These are phyloP conservation scores for Leptographium galeiforme DNA, from an alignment of 2,329 filamentous ascomycete species.

Conservation along the genomic window DNA sequence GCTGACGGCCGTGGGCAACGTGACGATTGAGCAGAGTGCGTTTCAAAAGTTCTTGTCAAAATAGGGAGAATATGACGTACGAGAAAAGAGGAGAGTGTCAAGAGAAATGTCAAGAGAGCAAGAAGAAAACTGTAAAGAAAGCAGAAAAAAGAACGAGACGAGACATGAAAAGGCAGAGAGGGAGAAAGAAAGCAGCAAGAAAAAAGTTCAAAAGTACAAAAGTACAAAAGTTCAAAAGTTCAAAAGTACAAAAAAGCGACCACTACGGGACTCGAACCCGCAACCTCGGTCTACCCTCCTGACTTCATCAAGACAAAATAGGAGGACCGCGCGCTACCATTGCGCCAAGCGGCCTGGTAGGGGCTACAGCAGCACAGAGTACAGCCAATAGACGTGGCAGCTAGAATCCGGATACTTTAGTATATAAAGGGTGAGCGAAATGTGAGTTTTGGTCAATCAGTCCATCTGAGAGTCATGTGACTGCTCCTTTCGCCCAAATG, in stretches of 20 bases:
- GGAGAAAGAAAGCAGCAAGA: too few species aligned
- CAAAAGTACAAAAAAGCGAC: slow-evolving; percentile 11
- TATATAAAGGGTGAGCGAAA: slow-evolving; percentile 7
- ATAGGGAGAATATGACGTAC: slow-evolving; percentile 7
- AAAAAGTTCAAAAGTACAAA: too few species aligned
- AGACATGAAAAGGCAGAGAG: too few species aligned
- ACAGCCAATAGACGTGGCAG: slow-evolving; percentile 11
- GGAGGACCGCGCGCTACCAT: slow-evolving; percentile 16
- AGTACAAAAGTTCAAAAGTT: too few species aligned
- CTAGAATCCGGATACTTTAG: background rate
- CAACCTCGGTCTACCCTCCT: slow-evolving; percentile 14
- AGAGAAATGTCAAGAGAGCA: background rate
- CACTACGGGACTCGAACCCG: slow-evolving; percentile 16
- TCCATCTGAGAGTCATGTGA: too few species aligned
- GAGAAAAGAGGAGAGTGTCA: background rate
- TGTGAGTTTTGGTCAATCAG: too few species aligned
- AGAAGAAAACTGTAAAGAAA: background rate
- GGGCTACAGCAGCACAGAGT: background rate
- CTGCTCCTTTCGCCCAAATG: too few species aligned
- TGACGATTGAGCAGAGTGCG: slow-evolving; percentile 89
- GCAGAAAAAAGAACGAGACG: background rate
- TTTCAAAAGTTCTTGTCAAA: slow-evolving; percentile 91
- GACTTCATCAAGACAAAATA: slow-evolving; percentile 11
- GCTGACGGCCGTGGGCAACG: slow-evolving; percentile 71
- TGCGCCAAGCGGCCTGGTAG: slow-evolving; percentile 14